Evolutionary conservation across 2,329 filamentous ascomycete species (phyloP).

Genomic region (Neonectria ditissima): DNA sequence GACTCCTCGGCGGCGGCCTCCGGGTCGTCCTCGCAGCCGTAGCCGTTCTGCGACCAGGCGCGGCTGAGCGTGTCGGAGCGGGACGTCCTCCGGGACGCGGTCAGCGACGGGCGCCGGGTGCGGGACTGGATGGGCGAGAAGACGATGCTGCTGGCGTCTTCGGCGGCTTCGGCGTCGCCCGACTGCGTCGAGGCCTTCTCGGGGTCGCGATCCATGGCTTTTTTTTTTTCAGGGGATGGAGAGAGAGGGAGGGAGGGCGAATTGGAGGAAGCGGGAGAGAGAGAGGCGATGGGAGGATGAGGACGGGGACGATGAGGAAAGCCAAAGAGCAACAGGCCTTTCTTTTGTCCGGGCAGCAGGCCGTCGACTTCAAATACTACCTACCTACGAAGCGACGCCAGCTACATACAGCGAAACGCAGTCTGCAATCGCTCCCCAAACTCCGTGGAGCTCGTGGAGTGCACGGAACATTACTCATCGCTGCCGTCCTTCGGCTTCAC

Average conservation of each 20-base stretch:
- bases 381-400: neutral
- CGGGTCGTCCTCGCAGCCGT: slow-evolving; percentile 53
- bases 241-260: too few relatives aligned
- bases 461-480: slow-evolving; percentile 24
- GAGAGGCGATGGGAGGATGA: neutral
- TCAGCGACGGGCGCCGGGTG: slow-evolving; percentile 12
- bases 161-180: slow-evolving; percentile 23
- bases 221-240: too few relatives aligned
- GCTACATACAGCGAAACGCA: neutral
- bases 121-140: slow-evolving; percentile 33
- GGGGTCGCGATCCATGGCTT: slow-evolving; percentile 40
- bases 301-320: neutral
- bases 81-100: slow-evolving; percentile 24
- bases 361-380: slow-evolving; percentile 21
- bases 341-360: neutral
- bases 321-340: neutral
- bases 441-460: slow-evolving; percentile 17
- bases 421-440: slow-evolving; percentile 1
- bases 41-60: slow-evolving; percentile 58
- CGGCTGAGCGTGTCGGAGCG: slow-evolving; percentile 35
- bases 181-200: slow-evolving; percentile 40
- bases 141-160: too few relatives aligned
- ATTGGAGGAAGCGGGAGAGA: neutral
- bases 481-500: neutral
- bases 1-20: slow-evolving; percentile 16